These are phyloP conservation scores for Nemania sp. DNA, from an alignment of 2,329 filamentous ascomycete species.

Conservation along the genomic window DNA sequence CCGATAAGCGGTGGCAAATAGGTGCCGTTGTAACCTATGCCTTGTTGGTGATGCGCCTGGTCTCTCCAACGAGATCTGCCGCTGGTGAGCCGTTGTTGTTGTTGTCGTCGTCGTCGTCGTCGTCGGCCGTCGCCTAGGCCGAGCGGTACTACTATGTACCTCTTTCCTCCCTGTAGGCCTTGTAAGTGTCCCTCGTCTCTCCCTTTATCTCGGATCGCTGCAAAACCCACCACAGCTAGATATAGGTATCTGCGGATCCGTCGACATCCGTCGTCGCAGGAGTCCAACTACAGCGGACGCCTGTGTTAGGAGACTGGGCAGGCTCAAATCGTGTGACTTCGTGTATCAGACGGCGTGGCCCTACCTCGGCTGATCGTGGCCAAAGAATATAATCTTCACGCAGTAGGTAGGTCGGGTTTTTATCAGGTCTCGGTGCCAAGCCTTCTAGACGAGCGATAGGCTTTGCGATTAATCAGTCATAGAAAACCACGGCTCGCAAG, in stretches of 20 bases:
- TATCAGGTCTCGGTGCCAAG: conserved; percentile 3
- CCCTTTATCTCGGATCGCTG: not conserved
- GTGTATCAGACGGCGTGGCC: conserved; percentile 6
- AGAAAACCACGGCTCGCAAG: not conserved
- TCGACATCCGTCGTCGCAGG: not conserved
- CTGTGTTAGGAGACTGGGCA: conserved; percentile 3
- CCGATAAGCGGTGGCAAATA: conserved; percentile 3
- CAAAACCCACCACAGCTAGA: not conserved
- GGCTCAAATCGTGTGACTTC: conserved; percentile 6
- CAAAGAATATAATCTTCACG: conserved; percentile 20
- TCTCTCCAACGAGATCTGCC: not conserved
- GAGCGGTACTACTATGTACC: not conserved
- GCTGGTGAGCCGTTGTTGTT: no score
- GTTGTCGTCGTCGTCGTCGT: not conserved
- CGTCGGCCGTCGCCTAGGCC: not conserved
- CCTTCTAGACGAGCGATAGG: not conserved
- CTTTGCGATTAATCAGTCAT: not conserved
- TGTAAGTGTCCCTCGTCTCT: conserved; percentile 4
- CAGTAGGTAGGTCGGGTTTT: not conserved
- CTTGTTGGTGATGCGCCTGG: conserved; percentile 7
- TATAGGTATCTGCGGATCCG: not conserved
- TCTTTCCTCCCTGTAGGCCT: not conserved
- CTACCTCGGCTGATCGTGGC: conserved; percentile 12
- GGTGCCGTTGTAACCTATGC: not conserved
- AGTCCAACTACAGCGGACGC: not conserved